Evolutionary conservation across 75 land plant species (phyloP), one percentile per base, ranked within the genome.

Genomic region (Cupressus sempervirens): DNA sequence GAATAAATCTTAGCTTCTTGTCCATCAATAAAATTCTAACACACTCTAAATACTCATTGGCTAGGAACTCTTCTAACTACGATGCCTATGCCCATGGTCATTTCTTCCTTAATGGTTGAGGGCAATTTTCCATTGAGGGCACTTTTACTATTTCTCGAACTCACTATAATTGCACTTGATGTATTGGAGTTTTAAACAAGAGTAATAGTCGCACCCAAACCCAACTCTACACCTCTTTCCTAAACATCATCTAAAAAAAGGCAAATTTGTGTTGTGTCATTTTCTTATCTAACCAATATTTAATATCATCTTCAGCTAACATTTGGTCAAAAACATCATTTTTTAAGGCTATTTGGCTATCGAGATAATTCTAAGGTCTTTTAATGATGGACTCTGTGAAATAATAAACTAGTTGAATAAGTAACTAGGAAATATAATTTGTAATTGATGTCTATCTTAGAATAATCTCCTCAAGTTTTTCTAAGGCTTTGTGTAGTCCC

Each of bases 201-300:
- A 18, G 26, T 43, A 2, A 20, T 13, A 1, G 40, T 35, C 40
- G 38, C 43, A 36, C 79, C 38, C 34, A 76, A 76, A 18, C 16
- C 79, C 79, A 76, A 76, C 16, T 76, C 43, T 76, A 26, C 45
- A 38, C 6, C 38, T 9, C 12, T 76, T 76, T 38, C 45, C 79
- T 45, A 76, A 16, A 76, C 79, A 76, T 76, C 79, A 76, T 76
- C 79, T 76, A 76, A 38, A 30, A 76, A 34, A 76, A 20, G 8
- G 18, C 43, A 38, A 76, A 76, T 38, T 40, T 76, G 18, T 40
- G 35, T 40, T 76, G 41, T 20, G 9, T 7, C 80, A 76, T 15
- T 20, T 36, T 76, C 18, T 18, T 38, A 40, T 76, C 16, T 20
- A 76, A 35, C 80, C 46, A 76, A 40, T 40, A 40, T 76, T 76